Conservation (phyloP, 1,284 basidiomycete genomes). For the Ganoderma multipileum region DNA sequence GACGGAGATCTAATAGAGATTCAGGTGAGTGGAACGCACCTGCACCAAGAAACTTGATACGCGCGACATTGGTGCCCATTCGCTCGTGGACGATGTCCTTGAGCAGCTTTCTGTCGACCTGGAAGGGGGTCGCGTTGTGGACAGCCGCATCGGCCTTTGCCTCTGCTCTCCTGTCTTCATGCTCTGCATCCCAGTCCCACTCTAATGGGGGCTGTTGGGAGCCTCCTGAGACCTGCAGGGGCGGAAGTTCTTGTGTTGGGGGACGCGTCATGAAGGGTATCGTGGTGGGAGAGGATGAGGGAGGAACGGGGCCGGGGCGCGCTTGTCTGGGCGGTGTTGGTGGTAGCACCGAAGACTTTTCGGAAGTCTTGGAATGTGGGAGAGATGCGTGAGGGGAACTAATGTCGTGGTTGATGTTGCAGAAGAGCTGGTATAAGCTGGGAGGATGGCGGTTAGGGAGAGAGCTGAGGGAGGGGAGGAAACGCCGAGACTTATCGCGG, state of each 20-base stretch:
- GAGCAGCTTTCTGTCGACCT: constrained; percentile 72
- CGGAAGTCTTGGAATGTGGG: not conserved
- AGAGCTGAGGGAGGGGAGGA: constrained; percentile 11
- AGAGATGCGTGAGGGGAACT: constrained; percentile 7
- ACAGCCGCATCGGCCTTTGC: constrained; percentile 62
- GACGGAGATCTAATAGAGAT: constrained; percentile 13
- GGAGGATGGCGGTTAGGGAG: constrained; percentile 20
- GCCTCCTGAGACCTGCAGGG: constrained; percentile 17
- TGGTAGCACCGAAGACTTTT: not conserved
- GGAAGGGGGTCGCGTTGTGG: constrained; percentile 68
- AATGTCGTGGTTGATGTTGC: constrained; percentile 17
- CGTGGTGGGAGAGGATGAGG: constrained; percentile 18
- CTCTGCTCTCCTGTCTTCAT: constrained; percentile 67
- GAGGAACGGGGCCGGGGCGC: constrained; percentile 4
- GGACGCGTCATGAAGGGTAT: constrained; percentile 14
- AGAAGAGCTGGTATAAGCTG: constrained; percentile 31
- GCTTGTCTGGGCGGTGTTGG: not conserved
- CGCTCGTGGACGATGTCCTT: constrained; percentile 79
- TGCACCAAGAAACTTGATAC: constrained; percentile 75
- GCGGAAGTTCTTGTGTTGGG: constrained; percentile 16
- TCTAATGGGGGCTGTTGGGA: constrained; percentile 41
- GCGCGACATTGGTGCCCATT: constrained; percentile 65
- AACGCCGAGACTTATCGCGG: constrained; percentile 30
- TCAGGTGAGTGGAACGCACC: constrained; percentile 51
- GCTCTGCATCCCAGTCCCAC: constrained; percentile 76